Percentiles rank a stretch among this genome's conserved stretches.
These are phyloP conservation scores for Fusarium sterilihyphosum DNA, from an alignment of 2,329 filamentous ascomycete genomes.

Conservation along the genomic window DNA sequence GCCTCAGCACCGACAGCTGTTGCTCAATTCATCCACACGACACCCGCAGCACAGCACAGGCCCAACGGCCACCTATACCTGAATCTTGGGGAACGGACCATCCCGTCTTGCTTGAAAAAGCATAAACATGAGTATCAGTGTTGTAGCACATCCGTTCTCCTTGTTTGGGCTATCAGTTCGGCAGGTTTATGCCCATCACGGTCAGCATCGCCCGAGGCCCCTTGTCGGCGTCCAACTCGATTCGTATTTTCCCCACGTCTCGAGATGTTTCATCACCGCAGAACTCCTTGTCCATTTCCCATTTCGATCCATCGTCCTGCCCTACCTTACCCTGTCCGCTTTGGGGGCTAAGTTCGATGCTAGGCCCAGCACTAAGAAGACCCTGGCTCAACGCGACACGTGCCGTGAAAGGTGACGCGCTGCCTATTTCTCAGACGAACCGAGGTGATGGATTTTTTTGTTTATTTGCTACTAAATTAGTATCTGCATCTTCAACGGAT, in stretches of 20 bases:
- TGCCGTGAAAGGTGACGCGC: slow-evolving; percentile 34
- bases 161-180: slow-evolving; percentile 33
- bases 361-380: slow-evolving; percentile 12
- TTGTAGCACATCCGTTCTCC: slow-evolving; percentile 18
- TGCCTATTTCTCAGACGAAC: slow-evolving; percentile 19
- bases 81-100: slow-evolving; percentile 40
- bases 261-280: slow-evolving; percentile 41
- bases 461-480: background rate
- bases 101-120: slow-evolving; percentile 28
- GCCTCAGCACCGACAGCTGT: background rate
- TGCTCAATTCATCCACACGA: background rate
- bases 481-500: slow-evolving; percentile 3
- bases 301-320: slow-evolving; percentile 16
- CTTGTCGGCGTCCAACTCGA: slow-evolving; percentile 33
- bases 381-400: slow-evolving; percentile 31
- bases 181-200: slow-evolving; percentile 12
- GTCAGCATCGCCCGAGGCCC: slow-evolving; percentile 17
- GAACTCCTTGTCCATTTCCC: slow-evolving; percentile 33
- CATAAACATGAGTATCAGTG: slow-evolving; percentile 6
- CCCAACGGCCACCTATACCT: slow-evolving; percentile 20
- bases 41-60: background rate
- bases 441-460: background rate
- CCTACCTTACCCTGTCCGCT: slow-evolving; percentile 9
- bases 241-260: slow-evolving; percentile 45
- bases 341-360: slow-evolving; percentile 2